Percentiles rank a stretch among this genome's conserved stretches.
Evolutionary conservation across 805 yeast species (phyloP).

Genomic region (Lachancea dasiensis): DNA sequence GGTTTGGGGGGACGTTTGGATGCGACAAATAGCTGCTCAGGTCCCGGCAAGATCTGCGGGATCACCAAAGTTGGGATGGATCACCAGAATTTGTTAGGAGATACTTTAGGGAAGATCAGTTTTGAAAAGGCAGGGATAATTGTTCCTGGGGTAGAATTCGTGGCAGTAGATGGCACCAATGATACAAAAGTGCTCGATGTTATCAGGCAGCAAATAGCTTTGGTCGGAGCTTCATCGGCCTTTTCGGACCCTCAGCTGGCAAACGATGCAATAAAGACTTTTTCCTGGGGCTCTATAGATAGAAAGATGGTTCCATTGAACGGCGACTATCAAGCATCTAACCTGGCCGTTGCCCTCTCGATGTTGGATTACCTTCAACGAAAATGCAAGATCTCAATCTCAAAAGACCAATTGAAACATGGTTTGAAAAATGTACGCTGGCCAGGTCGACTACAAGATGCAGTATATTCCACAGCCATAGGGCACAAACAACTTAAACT

Average conservation of each 20-base stretch:
- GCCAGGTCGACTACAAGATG: conserved; percentile 81
- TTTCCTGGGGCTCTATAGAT: conserved; percentile 29
- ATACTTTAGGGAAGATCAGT: conserved; percentile 60
- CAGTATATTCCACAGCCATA: conserved; percentile 30
- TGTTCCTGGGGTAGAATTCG: conserved; percentile 40
- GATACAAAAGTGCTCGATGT: conserved; percentile 43
- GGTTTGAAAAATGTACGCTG: conserved; percentile 59
- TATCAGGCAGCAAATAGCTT: conserved; percentile 36
- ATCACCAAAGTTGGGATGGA: conserved; percentile 84
- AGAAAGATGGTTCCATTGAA: conserved; percentile 47
- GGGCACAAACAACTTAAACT: conserved; percentile 21
- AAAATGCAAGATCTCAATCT: conserved; percentile 24
- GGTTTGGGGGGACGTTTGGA: conserved; percentile 90
- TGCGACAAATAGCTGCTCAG: conserved; percentile 71
- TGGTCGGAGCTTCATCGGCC: conserved; percentile 27
- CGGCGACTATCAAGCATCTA: conserved; percentile 69
- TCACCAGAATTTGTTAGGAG: conserved; percentile 74
- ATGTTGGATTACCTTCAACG: conserved; percentile 39
- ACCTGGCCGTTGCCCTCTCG: conserved; percentile 61
- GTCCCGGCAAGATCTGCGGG: conserved; percentile 52
- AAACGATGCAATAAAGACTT: conserved; percentile 17
- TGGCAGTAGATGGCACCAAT: conserved; percentile 71
- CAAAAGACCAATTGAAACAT: conserved; percentile 32
- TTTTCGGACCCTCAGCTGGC: conserved; percentile 17
- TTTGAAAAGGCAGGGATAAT: conserved; percentile 82